Evolutionary conservation across 192 early-diverging fungal species (phyloP).

Genomic region (Chytriomyces sp.): DNA sequence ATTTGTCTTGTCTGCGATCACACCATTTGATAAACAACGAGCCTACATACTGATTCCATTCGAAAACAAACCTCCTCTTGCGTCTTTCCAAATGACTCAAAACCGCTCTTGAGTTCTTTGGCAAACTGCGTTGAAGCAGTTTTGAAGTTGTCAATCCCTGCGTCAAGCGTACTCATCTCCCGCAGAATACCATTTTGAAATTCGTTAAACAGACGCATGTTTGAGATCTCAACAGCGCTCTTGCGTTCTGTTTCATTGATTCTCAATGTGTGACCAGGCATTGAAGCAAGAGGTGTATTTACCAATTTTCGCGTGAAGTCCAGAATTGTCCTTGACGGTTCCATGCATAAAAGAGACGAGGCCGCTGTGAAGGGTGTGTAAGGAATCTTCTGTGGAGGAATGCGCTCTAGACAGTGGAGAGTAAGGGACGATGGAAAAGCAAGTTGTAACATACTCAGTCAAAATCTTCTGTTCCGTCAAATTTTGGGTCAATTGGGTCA

Average conservation of each 20-base stretch:
- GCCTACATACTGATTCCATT: neutral
- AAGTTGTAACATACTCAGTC: constrained; percentile 23
- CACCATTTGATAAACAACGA: neutral
- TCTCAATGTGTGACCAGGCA: neutral
- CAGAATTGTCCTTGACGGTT: constrained; percentile 43
- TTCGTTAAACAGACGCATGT: constrained; percentile 42
- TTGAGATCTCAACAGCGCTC: constrained; percentile 36
- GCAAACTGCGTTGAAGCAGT: neutral
- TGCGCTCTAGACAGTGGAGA: constrained; percentile 35
- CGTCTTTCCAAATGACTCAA: neutral
- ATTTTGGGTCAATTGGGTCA: constrained; percentile 18
- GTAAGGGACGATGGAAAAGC: constrained; percentile 1
- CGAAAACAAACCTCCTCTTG: constrained; percentile 16
- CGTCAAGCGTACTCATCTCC: constrained; percentile 36
- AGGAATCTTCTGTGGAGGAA: constrained; percentile 39
- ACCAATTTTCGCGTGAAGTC: constrained; percentile 53
- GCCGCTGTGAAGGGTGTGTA: constrained; percentile 42
- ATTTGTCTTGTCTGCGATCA: neutral
- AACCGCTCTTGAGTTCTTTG: neutral
- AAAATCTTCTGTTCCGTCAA: constrained; percentile 40
- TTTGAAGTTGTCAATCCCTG: neutral
- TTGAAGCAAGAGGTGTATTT: neutral
- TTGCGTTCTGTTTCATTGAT: constrained; percentile 39
- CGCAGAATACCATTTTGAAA: constrained; percentile 42
- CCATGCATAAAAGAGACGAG: constrained; percentile 41